A percentile compares a stretch with the other conserved stretches of the same genome.
Evolutionary conservation across 2,329 filamentous ascomycete genomes (phyloP).

Genomic region (Fusarium armeniacum): DNA sequence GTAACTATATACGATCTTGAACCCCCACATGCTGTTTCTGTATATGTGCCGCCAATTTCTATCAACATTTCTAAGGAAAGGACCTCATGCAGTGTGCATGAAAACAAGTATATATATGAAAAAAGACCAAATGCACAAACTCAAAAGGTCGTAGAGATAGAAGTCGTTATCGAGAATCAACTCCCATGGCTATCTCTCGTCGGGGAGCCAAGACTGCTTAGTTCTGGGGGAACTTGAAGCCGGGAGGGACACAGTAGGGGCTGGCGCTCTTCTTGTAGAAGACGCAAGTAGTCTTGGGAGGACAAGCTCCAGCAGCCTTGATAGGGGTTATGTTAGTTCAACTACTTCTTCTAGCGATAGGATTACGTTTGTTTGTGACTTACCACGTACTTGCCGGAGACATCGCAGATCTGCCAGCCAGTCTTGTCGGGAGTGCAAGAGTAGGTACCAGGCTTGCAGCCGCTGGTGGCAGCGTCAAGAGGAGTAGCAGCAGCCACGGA

Average conservation of each 20-base stretch:
- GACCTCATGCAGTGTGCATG: slow-evolving; percentile 50
- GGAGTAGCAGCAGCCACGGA: slow-evolving; percentile 42
- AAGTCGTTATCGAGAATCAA: background rate
- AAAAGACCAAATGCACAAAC: slow-evolving; percentile 31
- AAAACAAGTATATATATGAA: slow-evolving; percentile 22
- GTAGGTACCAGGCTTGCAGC: slow-evolving; percentile 56
- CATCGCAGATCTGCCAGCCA: slow-evolving; percentile 56
- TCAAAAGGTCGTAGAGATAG: slow-evolving; percentile 7
- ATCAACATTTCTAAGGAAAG: slow-evolving; percentile 39
- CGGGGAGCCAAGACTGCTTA: slow-evolving; percentile 7
- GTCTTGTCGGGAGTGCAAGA: slow-evolving; percentile 47
- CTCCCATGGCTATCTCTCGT: slow-evolving; percentile 26
- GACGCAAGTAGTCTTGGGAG: slow-evolving; percentile 55
- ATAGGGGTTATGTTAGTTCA: slow-evolving; percentile 1
- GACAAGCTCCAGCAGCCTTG: slow-evolving; percentile 54
- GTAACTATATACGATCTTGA: slow-evolving; percentile 41
- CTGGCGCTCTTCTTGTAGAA: slow-evolving; percentile 54
- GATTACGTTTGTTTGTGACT: slow-evolving; percentile 41
- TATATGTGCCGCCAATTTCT: slow-evolving; percentile 37
- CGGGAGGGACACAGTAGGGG: slow-evolving; percentile 57
- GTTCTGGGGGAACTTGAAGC: slow-evolving; percentile 50
- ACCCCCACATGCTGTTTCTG: slow-evolving; percentile 5
- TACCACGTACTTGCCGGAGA: slow-evolving; percentile 52
- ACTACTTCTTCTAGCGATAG: fast-evolving
- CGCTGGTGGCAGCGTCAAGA: slow-evolving; percentile 14